These are phyloP conservation scores for Peniophora sp. DNA, from an alignment of 1,284 basidiomycete species.

Conservation along the genomic window DNA sequence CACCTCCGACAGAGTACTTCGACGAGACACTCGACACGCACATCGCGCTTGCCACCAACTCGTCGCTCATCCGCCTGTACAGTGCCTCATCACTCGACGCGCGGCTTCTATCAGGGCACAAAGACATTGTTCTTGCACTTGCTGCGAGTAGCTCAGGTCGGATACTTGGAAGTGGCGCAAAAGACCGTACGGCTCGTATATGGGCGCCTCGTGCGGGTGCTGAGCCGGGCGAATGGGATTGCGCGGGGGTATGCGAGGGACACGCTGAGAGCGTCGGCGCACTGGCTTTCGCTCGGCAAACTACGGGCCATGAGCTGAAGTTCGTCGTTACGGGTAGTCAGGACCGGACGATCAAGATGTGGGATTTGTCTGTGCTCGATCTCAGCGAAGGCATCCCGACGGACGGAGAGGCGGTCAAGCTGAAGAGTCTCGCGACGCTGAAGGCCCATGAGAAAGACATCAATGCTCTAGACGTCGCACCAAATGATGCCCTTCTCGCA, in stretches of 20 bases:
- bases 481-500: constrained; percentile 83
- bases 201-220: constrained; percentile 51
- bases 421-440: constrained; percentile 80
- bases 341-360: constrained; percentile 97
- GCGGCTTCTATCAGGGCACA: constrained; percentile 80
- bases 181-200: constrained; percentile 83
- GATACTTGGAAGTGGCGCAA: constrained; percentile 86
- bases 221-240: constrained; percentile 56
- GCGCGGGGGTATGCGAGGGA: constrained; percentile 85
- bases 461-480: constrained; percentile 91
- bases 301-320: constrained; percentile 18
- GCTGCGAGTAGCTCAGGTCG: constrained; percentile 61
- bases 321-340: constrained; percentile 94
- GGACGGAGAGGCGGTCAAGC: constrained; percentile 32
- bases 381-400: constrained; percentile 12
- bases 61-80: constrained; percentile 87
- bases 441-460: constrained; percentile 99
- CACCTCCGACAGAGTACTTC: constrained; percentile 7
- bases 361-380: constrained; percentile 71
- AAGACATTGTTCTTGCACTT: constrained; percentile 86
- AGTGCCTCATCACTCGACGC: constrained; percentile 67
- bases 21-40: constrained; percentile 44
- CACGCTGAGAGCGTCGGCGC: constrained; percentile 95
- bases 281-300: constrained; percentile 65
- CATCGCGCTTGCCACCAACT: constrained; percentile 93